phyloP scores from a whole-genome alignment of 805 yeast genomes.

The Candida endomychidarum region DNA sequence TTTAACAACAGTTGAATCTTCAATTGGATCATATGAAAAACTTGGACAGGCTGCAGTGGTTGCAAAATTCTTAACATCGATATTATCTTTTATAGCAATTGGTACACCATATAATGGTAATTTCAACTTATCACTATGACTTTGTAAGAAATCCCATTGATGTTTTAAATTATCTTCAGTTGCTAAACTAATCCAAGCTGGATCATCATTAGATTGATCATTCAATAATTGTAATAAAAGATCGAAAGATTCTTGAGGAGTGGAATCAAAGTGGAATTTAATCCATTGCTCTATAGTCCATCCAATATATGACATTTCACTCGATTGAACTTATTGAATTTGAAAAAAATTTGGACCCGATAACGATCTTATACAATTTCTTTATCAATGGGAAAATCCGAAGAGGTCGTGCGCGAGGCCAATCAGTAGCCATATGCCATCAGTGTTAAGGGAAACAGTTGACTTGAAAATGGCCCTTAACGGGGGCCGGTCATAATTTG shows the following conservation, averaged over 20 bases:
- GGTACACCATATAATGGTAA: constrained; percentile 92
- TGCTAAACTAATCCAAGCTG: constrained; percentile 91
- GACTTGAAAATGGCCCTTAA: background rate
- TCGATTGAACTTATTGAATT: background rate
- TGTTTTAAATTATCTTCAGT: constrained; percentile 58
- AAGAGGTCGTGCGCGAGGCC: constrained; percentile 7
- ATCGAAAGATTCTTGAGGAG: constrained; percentile 60
- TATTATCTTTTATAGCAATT: constrained; percentile 90
- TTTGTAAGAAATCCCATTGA: constrained; percentile 78
- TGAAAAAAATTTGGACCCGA: background rate
- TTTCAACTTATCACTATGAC: constrained; percentile 50
- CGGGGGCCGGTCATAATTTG: background rate
- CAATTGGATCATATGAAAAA: constrained; percentile 62
- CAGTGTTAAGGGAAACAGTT: background rate
- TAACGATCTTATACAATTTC: constrained; percentile 6
- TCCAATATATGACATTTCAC: constrained; percentile 46
- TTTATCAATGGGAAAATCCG: constrained; percentile 9
- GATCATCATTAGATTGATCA: constrained; percentile 56
- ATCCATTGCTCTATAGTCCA: constrained; percentile 86
- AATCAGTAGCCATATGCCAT: background rate
- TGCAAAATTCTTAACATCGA: constrained; percentile 75
- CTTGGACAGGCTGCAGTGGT: constrained; percentile 98
- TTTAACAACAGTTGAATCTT: constrained; percentile 74
- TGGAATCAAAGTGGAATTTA: constrained; percentile 58
- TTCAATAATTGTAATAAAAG: constrained; percentile 45